Percentiles rank a stretch among this genome's conserved stretches.
phyloP scores from a whole-genome alignment of 176 grass and related monocot genomes.

The Raddia distichophylla region DNA sequence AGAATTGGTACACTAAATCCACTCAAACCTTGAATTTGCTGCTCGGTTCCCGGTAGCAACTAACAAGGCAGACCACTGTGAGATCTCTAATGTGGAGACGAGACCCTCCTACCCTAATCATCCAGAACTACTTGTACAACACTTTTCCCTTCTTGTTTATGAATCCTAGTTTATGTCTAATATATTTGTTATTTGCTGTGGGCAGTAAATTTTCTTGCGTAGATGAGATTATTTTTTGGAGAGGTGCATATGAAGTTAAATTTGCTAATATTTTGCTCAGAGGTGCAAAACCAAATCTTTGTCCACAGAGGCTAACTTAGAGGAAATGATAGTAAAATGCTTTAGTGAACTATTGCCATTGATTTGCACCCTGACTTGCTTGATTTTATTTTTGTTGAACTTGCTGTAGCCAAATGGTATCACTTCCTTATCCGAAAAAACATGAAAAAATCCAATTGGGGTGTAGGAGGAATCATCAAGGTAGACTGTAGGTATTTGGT shows the following conservation, averaged over 20 bases:
- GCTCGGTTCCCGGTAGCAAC: too few relatives aligned
- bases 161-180: not conserved
- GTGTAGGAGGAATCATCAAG: not conserved
- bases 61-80: too few relatives aligned
- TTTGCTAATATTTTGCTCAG: not conserved
- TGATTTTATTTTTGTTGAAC: not conserved
- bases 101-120: too few relatives aligned
- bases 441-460: not conserved
- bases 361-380: not conserved
- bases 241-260: not conserved
- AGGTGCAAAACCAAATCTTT: not conserved
- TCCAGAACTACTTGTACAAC: too few relatives aligned
- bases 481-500: not conserved
- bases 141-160: too few relatives aligned
- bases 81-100: too few relatives aligned
- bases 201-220: not conserved
- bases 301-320: not conserved
- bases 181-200: not conserved
- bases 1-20: too few relatives aligned
- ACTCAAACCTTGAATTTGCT: too few relatives aligned
- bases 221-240: not conserved
- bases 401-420: constrained; percentile 1
- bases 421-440: not conserved
- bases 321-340: not conserved
- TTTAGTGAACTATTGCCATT: not conserved